phyloP scores from a whole-genome alignment of 257 asterid species.

The Petunia axillaris region DNA sequence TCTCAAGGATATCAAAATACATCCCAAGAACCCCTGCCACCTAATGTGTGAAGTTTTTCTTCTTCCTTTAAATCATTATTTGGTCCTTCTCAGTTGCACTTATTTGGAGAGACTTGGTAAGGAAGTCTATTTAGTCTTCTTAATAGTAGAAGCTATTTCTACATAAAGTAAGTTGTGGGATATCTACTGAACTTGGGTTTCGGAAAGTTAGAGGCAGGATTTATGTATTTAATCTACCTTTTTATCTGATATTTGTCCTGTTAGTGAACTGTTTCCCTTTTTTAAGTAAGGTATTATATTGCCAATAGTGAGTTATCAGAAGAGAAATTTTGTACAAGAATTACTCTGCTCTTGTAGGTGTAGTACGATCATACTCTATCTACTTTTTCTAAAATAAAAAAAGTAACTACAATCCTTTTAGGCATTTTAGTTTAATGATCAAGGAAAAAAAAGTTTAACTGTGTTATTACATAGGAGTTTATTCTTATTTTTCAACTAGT shows the following conservation, averaged over 20 bases:
- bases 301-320: background rate
- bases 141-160: background rate
- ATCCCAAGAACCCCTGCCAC: slow-evolving; percentile 86
- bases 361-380: background rate
- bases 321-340: background rate
- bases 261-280: background rate
- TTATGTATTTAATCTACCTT: background rate
- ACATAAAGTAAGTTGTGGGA: background rate
- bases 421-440: background rate
- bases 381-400: background rate
- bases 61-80: slow-evolving; percentile 16
- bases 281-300: background rate
- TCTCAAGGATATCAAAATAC: slow-evolving; percentile 80
- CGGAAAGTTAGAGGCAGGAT: slow-evolving; percentile 7
- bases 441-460: background rate
- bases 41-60: slow-evolving; percentile 57
- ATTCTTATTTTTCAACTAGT: background rate
- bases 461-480: background rate
- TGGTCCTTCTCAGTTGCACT: background rate
- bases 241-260: background rate
- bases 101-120: background rate
- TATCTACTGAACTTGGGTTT: background rate
- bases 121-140: slow-evolving; percentile 7
- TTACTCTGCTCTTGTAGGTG: background rate
- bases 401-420: background rate